phyloP scores from a whole-genome alignment of 2,329 filamentous ascomycete genomes.

The Gaeumannomyces sp. region DNA sequence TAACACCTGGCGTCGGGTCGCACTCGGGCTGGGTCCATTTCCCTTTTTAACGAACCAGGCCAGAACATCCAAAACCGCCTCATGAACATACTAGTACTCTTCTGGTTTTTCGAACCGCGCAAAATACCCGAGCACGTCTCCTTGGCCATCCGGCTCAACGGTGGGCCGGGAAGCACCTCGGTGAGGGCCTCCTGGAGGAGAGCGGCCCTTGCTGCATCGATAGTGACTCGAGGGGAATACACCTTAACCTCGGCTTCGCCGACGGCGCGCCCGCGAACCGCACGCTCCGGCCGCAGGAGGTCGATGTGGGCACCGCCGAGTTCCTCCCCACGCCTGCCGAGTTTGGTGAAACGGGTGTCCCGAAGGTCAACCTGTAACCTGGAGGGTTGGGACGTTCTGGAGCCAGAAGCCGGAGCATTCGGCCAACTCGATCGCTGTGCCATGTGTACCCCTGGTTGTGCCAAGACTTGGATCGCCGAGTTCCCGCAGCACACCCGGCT shows the following conservation, averaged over 20 bases:
- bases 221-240: slow-evolving; percentile 4
- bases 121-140: slow-evolving; percentile 21
- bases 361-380: slow-evolving; percentile 31
- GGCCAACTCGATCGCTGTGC: slow-evolving; percentile 12
- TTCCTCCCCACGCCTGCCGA: slow-evolving; percentile 19
- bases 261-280: slow-evolving; percentile 12
- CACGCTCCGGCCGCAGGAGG: neutral
- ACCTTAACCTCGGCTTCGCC: slow-evolving; percentile 10
- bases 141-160: slow-evolving; percentile 31
- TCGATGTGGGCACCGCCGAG: slow-evolving; percentile 22
- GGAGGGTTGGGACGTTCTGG: slow-evolving; percentile 26
- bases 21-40: no score
- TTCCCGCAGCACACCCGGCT: no score
- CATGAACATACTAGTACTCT: no score
- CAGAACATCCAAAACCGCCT: no score
- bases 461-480: no score
- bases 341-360: slow-evolving; percentile 33
- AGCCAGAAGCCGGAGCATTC: slow-evolving; percentile 20
- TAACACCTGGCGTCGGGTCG: no score
- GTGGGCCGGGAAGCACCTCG: slow-evolving; percentile 33
- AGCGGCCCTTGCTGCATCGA: slow-evolving; percentile 32
- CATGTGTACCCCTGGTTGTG: no score
- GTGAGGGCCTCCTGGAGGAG: slow-evolving; percentile 36
- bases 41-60: no score
- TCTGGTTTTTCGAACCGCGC: slow-evolving; percentile 53